Conservation (phyloP, 2,329 filamentous ascomycete genomes). For the Penicillium sp. region DNA sequence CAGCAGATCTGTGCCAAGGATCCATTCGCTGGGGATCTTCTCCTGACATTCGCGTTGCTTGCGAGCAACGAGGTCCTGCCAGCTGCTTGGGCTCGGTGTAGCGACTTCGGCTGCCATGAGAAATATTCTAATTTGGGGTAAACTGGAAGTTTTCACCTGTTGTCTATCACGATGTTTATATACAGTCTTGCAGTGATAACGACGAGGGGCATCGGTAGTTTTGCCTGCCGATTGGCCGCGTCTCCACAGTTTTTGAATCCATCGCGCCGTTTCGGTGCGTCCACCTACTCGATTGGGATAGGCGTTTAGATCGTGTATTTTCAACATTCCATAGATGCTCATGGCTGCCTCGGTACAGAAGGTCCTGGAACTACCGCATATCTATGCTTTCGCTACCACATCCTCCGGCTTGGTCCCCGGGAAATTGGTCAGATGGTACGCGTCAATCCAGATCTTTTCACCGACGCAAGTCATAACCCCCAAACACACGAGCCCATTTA, state of each 20-base stretch:
- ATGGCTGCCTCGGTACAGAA: not conserved
- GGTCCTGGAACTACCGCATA: not conserved
- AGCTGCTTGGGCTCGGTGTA: conserved; percentile 12
- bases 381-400: conserved; percentile 20
- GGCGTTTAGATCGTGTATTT: not conserved
- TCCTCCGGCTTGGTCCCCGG: conserved; percentile 21
- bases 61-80: conserved; percentile 26
- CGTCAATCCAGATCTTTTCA: conserved; percentile 30
- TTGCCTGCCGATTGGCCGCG: not conserved
- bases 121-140: not conserved
- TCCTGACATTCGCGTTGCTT: conserved; percentile 35
- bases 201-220: not conserved
- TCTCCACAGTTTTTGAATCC: not conserved
- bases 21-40: conserved; percentile 41
- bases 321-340: not conserved
- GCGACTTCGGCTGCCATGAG: conserved; percentile 9
- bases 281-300: conserved; percentile 23
- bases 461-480: conserved; percentile 28
- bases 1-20: conserved; percentile 20
- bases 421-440: conserved; percentile 30
- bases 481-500: conserved; percentile 31
- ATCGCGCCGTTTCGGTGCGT: conserved; percentile 9
- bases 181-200: not conserved
- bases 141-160: not conserved
- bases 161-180: not conserved